Conservation (phyloP, 176 grass and related monocot species). For the Musa schizocarpa region DNA sequence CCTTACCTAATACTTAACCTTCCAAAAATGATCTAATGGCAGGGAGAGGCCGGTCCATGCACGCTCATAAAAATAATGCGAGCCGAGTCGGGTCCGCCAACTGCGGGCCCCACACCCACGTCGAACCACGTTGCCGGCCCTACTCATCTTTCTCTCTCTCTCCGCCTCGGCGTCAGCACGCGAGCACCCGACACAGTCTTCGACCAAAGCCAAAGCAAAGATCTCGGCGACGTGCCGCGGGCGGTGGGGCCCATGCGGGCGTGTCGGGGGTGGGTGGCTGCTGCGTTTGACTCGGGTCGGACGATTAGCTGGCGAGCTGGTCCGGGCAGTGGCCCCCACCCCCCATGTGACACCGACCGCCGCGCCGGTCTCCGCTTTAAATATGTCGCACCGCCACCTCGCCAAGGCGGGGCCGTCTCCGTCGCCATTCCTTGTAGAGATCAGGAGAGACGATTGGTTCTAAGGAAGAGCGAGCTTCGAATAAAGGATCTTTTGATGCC, state of each 20-base stretch:
- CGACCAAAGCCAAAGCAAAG: conserved; percentile 12
- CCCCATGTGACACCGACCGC: background rate
- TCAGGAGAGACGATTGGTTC: background rate
- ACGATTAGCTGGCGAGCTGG: background rate
- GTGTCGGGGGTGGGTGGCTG: background rate
- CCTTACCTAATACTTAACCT: too few species aligned
- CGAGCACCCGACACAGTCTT: background rate
- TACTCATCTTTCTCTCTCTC: background rate
- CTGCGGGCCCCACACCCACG: background rate
- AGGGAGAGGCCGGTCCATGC: too few species aligned
- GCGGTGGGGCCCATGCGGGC: background rate
- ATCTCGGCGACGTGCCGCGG: background rate
- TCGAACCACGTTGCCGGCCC: background rate
- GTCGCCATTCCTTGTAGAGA: background rate
- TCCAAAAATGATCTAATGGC: too few species aligned
- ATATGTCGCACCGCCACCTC: background rate
- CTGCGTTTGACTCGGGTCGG: background rate
- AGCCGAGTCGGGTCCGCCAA: too few species aligned
- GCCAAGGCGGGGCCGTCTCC: background rate
- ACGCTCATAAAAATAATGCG: too few species aligned
- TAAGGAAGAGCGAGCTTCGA: background rate
- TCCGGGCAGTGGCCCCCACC: background rate
- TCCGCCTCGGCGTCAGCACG: background rate
- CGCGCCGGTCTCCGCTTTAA: background rate
- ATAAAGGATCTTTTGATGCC: conserved; percentile 5